Evolutionary conservation across 805 yeast genomes (phyloP).

Genomic region (Pichia sporocuriosa): DNA sequence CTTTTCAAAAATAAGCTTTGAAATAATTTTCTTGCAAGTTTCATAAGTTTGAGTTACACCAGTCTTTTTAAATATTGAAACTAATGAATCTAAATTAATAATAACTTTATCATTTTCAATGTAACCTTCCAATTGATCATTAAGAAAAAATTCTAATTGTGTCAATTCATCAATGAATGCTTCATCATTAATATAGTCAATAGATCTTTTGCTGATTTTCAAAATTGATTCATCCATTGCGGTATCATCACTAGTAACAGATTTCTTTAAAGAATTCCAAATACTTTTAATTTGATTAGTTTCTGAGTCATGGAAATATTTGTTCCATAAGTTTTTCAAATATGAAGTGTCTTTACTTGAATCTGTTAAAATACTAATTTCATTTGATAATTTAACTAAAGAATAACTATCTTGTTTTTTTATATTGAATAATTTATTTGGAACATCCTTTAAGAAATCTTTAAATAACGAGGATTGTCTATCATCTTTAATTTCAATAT

Average conservation of each 20-base stretch:
- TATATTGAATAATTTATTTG: conserved; percentile 17
- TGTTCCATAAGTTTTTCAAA: conserved; percentile 20
- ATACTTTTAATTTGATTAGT: conserved; percentile 29
- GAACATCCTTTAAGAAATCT: conserved; percentile 22
- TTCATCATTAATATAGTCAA: conserved; percentile 37
- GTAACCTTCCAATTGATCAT: conserved; percentile 16
- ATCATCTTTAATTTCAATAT: conserved; percentile 18
- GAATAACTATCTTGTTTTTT: conserved; percentile 9
- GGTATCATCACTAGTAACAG: conserved; percentile 9
- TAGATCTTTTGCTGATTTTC: conserved; percentile 19
- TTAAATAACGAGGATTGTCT: conserved; percentile 15
- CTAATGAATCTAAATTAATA: conserved; percentile 37
- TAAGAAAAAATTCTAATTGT: conserved; percentile 38
- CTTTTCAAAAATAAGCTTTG: conserved; percentile 17
- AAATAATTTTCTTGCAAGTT: conserved; percentile 33
- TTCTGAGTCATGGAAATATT: conserved; percentile 22
- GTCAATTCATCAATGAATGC: conserved; percentile 42
- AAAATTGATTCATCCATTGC: conserved; percentile 5
- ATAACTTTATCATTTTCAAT: conserved; percentile 25
- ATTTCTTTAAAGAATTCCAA: conserved; percentile 32
- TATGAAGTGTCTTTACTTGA: conserved; percentile 3
- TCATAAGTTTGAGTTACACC: conserved; percentile 39
- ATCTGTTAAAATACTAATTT: conserved; percentile 21
- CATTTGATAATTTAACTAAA: conserved; percentile 22
- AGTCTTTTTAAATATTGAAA: conserved; percentile 35